Base-by-base conservation (phyloP, 2,329 filamentous ascomycete species). In the Fusarium mexicanum region DNA sequence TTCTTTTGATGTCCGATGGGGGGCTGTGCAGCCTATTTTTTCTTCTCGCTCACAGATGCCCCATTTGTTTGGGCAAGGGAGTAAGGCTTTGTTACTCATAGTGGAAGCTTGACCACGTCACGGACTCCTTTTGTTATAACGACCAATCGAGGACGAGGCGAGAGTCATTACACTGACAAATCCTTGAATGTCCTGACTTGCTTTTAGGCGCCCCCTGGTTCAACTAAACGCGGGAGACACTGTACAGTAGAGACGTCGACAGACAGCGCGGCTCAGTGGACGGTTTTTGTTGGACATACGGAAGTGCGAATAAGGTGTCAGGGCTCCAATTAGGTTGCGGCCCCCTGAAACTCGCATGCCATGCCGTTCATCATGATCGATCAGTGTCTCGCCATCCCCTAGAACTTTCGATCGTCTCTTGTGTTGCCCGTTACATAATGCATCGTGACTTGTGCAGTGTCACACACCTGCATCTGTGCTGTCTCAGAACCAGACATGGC, bases 51-150 rank as follows among this genome's bases (percentile, higher is more conserved):
- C 41, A 26, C 10, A 50, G 8, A 35, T 41, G 67, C 63, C 64
- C 67, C 71, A 61, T 64, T 69, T 74, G 64, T 61, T 74, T 69
- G 35, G 64, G 68, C 64, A 72, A 73, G 71, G 71, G 67, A 59
- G 26, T 31, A 66, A 43, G 64, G 57, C 46, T 58, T 64, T 66
- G 41, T 63, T 70, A 67, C 60, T 73, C 54, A 62, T 71, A 47
- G 47, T 57, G 62, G 63, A 71, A 57, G 57, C 58, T 63, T 51
- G 54, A 71, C 75, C 76, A 77, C 76, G 76, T 77, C 76, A 77
- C 72, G 64, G 72, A 54, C 72, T 74, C 67, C 64, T 74, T 72
- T 74, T 35, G 33, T 41, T 50, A 54, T 22, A 64, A 68, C 50
- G 58, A 4, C 76, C 76, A 77, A 78, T 78, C 24, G 61, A 61